Evolutionary conservation across 345 rosid species (phyloP).

Genomic region (Rhizophora apiculata): DNA sequence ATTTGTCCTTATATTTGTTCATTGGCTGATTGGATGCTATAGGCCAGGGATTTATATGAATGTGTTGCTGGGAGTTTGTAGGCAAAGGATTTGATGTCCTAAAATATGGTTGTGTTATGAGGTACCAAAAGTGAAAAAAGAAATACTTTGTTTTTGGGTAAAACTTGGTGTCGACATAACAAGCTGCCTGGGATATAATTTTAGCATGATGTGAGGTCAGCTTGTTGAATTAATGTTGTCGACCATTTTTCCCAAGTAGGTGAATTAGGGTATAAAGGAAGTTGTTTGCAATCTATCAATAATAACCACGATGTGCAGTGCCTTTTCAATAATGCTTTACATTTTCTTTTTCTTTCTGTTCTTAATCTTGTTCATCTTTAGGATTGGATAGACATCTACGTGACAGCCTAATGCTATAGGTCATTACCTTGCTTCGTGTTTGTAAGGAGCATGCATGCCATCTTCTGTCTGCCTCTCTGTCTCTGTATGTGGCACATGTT

Average conservation of each 20-base stretch:
- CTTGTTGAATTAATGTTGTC: background rate
- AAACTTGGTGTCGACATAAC: background rate
- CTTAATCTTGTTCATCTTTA: no score
- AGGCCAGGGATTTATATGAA: no score
- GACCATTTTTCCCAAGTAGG: background rate
- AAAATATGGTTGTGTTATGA: background rate
- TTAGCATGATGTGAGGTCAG: background rate
- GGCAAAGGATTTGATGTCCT: background rate
- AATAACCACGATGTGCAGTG: background rate
- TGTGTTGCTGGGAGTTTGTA: background rate
- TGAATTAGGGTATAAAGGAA: background rate
- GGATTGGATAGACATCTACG: no score
- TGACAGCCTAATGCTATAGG: no score
- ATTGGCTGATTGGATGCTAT: no score
- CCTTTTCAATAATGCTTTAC: no score
- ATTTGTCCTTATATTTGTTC: no score
- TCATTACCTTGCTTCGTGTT: no score
- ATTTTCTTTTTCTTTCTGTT: no score
- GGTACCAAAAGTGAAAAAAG: background rate
- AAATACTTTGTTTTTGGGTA: background rate
- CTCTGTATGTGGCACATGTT: no score
- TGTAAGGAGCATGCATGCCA: no score
- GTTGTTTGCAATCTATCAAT: background rate
- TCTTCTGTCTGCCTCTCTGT: no score
- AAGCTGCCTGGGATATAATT: background rate